Evolutionary conservation across 768 basidiomycete genomes (phyloP).

Genomic region (Suillus ampliporus): DNA sequence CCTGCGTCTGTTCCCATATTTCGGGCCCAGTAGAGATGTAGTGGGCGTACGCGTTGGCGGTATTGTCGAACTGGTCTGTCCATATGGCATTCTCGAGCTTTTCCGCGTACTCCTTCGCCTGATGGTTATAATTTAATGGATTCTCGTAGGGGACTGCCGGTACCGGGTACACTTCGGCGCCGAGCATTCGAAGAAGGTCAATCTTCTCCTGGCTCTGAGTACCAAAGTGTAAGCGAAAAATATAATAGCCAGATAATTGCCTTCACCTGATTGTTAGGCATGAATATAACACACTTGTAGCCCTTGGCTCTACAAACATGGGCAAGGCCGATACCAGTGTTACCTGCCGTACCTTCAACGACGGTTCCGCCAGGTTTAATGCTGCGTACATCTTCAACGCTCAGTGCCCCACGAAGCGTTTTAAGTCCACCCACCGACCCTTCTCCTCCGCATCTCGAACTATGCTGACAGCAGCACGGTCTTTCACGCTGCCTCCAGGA

Average conservation of each 20-base stretch:
- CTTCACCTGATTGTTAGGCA: conserved; percentile 90
- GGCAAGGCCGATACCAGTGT: conserved; percentile 95
- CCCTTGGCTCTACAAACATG: conserved; percentile 93
- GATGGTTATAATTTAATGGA: conserved; percentile 96
- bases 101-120: conserved; percentile 87
- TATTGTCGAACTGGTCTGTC: conserved; percentile 99
- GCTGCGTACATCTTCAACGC: conserved; percentile 41
- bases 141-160: conserved; percentile 97
- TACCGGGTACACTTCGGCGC: conserved; percentile 95
- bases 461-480: conserved; percentile 92
- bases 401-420: neutral
- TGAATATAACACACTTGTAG: conserved; percentile 98
- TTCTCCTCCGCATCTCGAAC: conserved; percentile 84
- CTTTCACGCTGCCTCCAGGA: conserved; percentile 97
- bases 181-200: conserved; percentile 95
- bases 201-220: conserved; percentile 96
- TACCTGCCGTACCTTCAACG: conserved; percentile 98
- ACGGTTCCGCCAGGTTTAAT: conserved; percentile 92
- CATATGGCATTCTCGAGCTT: conserved; percentile 82
- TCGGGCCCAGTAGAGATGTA: conserved; percentile 93
- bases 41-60: conserved; percentile 88
- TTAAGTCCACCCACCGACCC: conserved; percentile 62
- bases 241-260: neutral
- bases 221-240: neutral
- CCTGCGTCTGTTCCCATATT: conserved; percentile 89